Conservation (phyloP, 441 rosid species). For the Euphorbia corollata region DNA sequence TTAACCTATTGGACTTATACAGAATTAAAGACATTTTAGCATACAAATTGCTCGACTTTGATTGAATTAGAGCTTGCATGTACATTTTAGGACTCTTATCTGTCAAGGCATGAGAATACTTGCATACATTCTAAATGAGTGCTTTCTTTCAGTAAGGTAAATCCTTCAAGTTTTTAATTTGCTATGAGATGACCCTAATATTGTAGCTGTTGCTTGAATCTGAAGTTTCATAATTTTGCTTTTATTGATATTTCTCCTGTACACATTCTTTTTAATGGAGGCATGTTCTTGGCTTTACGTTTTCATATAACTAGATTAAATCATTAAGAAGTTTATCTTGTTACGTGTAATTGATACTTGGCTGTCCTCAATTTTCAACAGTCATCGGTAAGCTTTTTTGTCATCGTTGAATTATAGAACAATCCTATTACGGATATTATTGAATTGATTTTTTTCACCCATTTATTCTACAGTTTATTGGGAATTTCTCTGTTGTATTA, state of each 20-base stretch:
- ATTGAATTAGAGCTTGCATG: neutral
- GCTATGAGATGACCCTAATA: neutral
- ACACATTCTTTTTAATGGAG: neutral
- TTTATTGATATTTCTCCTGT: neutral
- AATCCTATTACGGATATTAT: neutral
- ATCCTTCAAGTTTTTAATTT: neutral
- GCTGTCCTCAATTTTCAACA: neutral
- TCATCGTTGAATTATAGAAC: neutral
- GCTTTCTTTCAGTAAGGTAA: neutral
- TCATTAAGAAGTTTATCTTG: neutral
- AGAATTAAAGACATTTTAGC: neutral
- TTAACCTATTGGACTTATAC: neutral
- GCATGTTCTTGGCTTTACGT: neutral
- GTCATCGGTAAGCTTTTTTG: neutral
- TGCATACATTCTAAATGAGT: slow-evolving; percentile 1
- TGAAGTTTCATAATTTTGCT: neutral
- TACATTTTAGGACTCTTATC: neutral
- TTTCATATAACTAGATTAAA: neutral
- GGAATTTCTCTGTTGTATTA: neutral
- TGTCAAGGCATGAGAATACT: neutral
- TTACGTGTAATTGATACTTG: neutral
- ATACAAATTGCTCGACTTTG: neutral
- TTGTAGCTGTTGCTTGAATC: slow-evolving; percentile 1
- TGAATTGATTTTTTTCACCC: neutral
- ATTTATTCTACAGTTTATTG: neutral